Evolutionary conservation across 2,329 filamentous ascomycete genomes (phyloP).

Genomic region (Penicillium sp.): DNA sequence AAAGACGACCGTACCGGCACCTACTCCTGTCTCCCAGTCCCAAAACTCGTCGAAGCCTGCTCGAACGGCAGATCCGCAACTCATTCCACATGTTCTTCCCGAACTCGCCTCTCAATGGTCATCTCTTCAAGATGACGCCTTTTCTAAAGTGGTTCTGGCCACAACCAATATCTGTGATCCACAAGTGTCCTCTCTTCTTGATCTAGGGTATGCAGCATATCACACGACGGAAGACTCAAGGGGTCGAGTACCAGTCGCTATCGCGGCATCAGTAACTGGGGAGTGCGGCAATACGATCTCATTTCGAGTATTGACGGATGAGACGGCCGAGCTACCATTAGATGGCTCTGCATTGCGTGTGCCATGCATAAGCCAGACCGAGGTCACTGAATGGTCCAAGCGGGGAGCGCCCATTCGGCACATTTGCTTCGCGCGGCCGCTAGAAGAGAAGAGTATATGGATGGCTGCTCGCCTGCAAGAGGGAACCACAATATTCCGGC

Average conservation of each 20-base stretch:
- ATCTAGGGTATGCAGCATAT: conserved; percentile 56
- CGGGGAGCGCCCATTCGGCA: conserved; percentile 60
- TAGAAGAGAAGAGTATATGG: conserved; percentile 50
- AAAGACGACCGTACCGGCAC: conserved; percentile 35
- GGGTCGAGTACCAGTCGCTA: conserved; percentile 39
- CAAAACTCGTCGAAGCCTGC: conserved; percentile 15
- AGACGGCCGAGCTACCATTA: conserved; percentile 32
- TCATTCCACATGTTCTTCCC: conserved; percentile 40
- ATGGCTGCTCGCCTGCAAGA: conserved; percentile 58
- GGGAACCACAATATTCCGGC: conserved; percentile 57
- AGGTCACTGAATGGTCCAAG: conserved; percentile 56
- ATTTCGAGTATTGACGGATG: conserved; percentile 47
- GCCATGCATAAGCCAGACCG: conserved; percentile 49
- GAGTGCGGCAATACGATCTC: conserved; percentile 56
- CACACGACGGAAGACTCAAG: conserved; percentile 37
- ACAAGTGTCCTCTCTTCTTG: conserved; percentile 51
- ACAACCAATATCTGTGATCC: conserved; percentile 44
- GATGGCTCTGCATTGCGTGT: conserved; percentile 40
- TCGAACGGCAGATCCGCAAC: conserved; percentile 29
- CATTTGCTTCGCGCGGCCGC: conserved; percentile 56
- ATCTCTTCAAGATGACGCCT: conserved; percentile 37
- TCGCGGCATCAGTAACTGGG: conserved; percentile 50
- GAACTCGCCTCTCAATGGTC: conserved; percentile 45
- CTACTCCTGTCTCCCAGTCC: conserved; percentile 22
- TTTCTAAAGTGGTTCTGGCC: conserved; percentile 41